Evolutionary conservation across 192 early-diverging fungal genomes (phyloP).

Genomic region (Coemansia umbellata): DNA sequence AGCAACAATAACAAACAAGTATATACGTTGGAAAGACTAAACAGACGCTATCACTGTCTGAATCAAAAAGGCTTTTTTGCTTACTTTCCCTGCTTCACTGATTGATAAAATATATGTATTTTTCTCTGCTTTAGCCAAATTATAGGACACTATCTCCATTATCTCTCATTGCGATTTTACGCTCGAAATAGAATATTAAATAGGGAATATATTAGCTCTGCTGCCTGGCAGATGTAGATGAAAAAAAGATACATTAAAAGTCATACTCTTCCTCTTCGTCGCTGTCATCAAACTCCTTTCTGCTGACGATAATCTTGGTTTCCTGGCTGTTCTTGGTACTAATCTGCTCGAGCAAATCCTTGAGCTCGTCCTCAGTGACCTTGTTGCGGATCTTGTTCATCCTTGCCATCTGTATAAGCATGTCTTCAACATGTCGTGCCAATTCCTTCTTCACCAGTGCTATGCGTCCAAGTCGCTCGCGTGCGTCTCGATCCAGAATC

Average conservation of each 20-base stretch:
- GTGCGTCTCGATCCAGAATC: conserved; percentile 76
- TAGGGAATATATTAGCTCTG: not conserved
- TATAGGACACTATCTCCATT: not conserved
- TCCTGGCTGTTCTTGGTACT: conserved; percentile 53
- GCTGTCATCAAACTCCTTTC: conserved; percentile 12
- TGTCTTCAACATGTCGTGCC: conserved; percentile 65
- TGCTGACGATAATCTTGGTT: conserved; percentile 28
- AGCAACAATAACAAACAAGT: no score
- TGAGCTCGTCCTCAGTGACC: conserved; percentile 80
- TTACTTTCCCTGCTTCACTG: no score
- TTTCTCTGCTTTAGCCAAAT: no score
- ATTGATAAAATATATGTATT: no score
- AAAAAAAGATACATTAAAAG: conserved; percentile 6
- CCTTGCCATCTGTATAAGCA: conserved; percentile 88
- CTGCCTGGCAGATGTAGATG: not conserved
- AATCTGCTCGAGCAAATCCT: conserved; percentile 80
- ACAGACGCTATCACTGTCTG: no score
- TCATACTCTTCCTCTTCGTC: conserved; percentile 35
- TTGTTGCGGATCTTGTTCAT: conserved; percentile 75
- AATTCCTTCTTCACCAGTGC: conserved; percentile 87
- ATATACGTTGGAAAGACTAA: no score
- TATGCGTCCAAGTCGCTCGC: conserved; percentile 83
- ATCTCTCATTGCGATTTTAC: not conserved
- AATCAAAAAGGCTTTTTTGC: no score
- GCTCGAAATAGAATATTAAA: not conserved